Conservation (phyloP, 331 rosid species). For the Rhamnella rubrinervis region DNA sequence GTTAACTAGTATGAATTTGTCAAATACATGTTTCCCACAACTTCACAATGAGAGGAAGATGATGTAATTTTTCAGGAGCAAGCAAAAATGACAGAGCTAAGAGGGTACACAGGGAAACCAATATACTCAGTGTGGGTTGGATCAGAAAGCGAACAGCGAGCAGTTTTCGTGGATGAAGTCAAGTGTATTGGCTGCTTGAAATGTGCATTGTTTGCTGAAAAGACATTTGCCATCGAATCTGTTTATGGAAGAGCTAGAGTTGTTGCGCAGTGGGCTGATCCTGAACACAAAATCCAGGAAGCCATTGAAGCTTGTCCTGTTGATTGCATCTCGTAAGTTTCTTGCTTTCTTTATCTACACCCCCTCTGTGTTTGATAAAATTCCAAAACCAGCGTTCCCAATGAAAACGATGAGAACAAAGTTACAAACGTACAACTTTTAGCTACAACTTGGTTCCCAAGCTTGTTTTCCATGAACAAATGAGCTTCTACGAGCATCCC, state of each 20-base stretch:
- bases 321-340: slow-evolving; percentile 91
- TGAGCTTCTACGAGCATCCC: too few relatives aligned
- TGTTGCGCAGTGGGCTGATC: slow-evolving; percentile 96
- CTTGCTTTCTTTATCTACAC: background rate
- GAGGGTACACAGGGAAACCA: slow-evolving; percentile 83
- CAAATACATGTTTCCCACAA: too few relatives aligned
- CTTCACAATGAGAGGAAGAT: background rate
- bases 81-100: slow-evolving; percentile 67
- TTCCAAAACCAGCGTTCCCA: background rate
- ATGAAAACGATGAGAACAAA: too few relatives aligned
- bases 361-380: background rate
- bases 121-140: slow-evolving; percentile 82
- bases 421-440: too few relatives aligned
- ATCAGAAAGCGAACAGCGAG: slow-evolving; percentile 65
- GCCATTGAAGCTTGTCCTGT: slow-evolving; percentile 86
- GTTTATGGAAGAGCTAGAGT: slow-evolving; percentile 95
- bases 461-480: too few relatives aligned
- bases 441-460: too few relatives aligned
- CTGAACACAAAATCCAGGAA: slow-evolving; percentile 61
- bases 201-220: slow-evolving; percentile 80
- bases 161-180: slow-evolving; percentile 87
- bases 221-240: slow-evolving; percentile 89
- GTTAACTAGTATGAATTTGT: too few relatives aligned
- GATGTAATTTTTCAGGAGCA: slow-evolving; percentile 56
- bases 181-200: slow-evolving; percentile 90